Conservation (phyloP, 768 basidiomycete species). For the Paxillus involutus region DNA sequence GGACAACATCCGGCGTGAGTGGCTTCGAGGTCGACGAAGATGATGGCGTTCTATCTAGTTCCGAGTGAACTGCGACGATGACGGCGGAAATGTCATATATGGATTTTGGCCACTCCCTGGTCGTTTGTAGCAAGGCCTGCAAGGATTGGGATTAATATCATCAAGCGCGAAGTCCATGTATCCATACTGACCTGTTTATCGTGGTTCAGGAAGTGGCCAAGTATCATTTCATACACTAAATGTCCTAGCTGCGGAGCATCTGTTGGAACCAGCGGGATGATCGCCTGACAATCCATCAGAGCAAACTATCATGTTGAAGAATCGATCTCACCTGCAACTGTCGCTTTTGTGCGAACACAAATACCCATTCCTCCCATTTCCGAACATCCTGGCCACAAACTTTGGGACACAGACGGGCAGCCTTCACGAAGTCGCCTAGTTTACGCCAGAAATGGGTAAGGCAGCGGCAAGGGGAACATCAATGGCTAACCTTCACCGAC, state of each 20-base stretch:
- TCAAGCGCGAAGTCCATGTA: not conserved
- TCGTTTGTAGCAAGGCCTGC: constrained; percentile 73
- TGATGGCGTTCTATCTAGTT: constrained; percentile 64
- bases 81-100: constrained; percentile 90
- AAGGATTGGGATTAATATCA: not conserved
- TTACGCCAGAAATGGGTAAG: not conserved
- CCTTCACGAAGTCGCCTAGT: constrained; percentile 67
- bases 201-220: constrained; percentile 80
- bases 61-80: constrained; percentile 83
- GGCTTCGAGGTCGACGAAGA: constrained; percentile 46
- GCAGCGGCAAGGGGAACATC: not conserved
- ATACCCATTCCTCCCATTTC: constrained; percentile 97
- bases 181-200: constrained; percentile 60
- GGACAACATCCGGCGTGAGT: constrained; percentile 45
- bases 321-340: constrained; percentile 65
- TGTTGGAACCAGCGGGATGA: constrained; percentile 89
- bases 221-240: constrained; percentile 92
- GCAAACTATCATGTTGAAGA: not conserved
- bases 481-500: constrained; percentile 64
- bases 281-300: constrained; percentile 47
- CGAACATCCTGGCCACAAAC: constrained; percentile 79
- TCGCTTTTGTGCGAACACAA: constrained; percentile 78
- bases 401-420: constrained; percentile 80
- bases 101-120: constrained; percentile 86
- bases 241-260: constrained; percentile 76